phyloP scores from a whole-genome alignment of 768 basidiomycete species.

The Mycena filopes region DNA sequence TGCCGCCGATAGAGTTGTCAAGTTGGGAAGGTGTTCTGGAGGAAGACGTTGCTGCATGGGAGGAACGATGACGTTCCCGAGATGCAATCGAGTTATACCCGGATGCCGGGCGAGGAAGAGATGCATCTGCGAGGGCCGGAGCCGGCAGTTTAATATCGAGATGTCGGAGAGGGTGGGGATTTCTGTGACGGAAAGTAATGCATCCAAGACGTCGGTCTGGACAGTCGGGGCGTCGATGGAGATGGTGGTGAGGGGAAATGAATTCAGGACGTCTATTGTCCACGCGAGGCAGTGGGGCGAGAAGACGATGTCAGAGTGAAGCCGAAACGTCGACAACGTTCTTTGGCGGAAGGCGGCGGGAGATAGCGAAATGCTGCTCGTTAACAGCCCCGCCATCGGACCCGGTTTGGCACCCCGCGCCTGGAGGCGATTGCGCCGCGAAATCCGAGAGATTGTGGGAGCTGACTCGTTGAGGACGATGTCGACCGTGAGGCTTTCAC shows the following conservation, averaged over 20 bases:
- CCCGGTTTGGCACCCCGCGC: background rate
- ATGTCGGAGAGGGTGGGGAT: slow-evolving; percentile 29
- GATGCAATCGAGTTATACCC: slow-evolving; percentile 20
- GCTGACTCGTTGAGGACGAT: background rate
- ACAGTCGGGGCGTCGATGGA: slow-evolving; percentile 22
- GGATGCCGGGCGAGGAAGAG: slow-evolving; percentile 31
- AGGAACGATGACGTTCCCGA: slow-evolving; percentile 21
- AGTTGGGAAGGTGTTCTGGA: slow-evolving; percentile 11
- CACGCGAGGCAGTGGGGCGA: slow-evolving; percentile 25
- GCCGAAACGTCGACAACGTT: slow-evolving; percentile 16
- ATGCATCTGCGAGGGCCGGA: slow-evolving; percentile 26
- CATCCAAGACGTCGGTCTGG: slow-evolving; percentile 7
- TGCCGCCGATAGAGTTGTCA: slow-evolving; percentile 9
- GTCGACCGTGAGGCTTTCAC: slow-evolving; percentile 17
- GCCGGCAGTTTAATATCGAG: slow-evolving; percentile 12
- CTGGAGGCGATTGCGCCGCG: background rate
- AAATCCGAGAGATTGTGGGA: background rate
- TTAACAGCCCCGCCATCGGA: background rate
- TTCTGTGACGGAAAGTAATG: slow-evolving; percentile 20
- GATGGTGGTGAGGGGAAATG: slow-evolving; percentile 22
- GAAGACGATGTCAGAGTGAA: slow-evolving; percentile 27
- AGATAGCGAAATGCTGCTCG: slow-evolving; percentile 20
- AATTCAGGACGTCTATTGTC: slow-evolving; percentile 32
- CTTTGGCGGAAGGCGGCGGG: slow-evolving; percentile 22
- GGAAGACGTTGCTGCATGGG: slow-evolving; percentile 28